Percentiles rank a stretch among this genome's conserved stretches.
phyloP scores from a whole-genome alignment of 495 filamentous ascomycete species.

The Apodospora peruviana region DNA sequence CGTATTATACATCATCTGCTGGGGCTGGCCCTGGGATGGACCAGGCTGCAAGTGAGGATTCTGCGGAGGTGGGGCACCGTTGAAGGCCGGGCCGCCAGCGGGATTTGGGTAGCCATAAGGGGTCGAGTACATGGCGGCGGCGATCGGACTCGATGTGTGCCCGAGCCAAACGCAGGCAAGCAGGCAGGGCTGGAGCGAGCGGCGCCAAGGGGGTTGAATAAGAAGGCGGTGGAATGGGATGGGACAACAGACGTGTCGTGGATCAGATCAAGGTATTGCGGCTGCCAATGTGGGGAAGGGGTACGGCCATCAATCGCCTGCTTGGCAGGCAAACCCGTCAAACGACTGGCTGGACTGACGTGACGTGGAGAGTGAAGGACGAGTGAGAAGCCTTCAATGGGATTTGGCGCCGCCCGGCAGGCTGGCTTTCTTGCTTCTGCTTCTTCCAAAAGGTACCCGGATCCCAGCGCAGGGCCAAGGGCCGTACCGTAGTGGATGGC shows the following conservation, averaged over 20 bases:
- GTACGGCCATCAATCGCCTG: constrained; percentile 20
- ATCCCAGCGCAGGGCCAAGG: constrained; percentile 3
- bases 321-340: background rate
- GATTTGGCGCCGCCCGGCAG: background rate
- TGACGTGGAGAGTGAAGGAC: constrained; percentile 1
- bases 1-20: constrained; percentile 42
- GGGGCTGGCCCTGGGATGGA: constrained; percentile 37
- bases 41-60: constrained; percentile 44
- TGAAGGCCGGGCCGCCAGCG: constrained; percentile 39
- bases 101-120: constrained; percentile 46
- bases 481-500: background rate
- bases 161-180: no score
- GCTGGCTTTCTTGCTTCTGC: no score
- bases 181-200: constrained; percentile 13
- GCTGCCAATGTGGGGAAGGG: constrained; percentile 29
- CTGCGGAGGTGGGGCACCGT: constrained; percentile 43
- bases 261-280: constrained; percentile 28
- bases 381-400: background rate
- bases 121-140: constrained; percentile 45
- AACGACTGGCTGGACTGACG: background rate
- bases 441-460: background rate
- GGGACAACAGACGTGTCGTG: constrained; percentile 21
- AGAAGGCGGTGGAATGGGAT: constrained; percentile 14
- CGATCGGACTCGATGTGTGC: constrained; percentile 13
- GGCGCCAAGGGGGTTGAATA: constrained; percentile 8